Percentiles rank a stretch among this genome's conserved stretches.
phyloP scores from a whole-genome alignment of 306 rosid species.

The Vigna angularis region DNA sequence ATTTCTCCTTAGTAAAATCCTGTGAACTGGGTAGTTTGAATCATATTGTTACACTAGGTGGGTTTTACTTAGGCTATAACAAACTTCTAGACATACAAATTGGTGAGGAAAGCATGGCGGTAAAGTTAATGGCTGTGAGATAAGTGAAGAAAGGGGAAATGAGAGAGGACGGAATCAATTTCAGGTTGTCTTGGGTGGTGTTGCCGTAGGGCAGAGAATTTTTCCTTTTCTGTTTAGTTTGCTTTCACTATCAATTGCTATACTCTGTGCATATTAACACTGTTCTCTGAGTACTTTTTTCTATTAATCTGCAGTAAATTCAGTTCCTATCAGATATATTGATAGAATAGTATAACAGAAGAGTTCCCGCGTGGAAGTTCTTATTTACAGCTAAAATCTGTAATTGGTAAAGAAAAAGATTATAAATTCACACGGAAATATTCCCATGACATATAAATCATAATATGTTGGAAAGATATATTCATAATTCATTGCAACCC shows the following conservation, averaged over 20 bases:
- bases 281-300: background rate
- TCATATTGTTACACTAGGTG: slow-evolving; percentile 6
- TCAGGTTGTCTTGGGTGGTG: background rate
- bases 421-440: slow-evolving; percentile 4
- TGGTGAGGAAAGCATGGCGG: background rate
- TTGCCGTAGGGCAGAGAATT: background rate
- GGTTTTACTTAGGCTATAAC: background rate
- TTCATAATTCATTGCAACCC: slow-evolving; percentile 3
- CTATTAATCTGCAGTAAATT: background rate
- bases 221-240: slow-evolving; percentile 4
- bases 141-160: background rate
- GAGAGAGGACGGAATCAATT: background rate
- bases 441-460: background rate
- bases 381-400: slow-evolving; percentile 20
- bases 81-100: background rate
- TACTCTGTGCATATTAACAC: background rate
- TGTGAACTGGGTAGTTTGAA: background rate
- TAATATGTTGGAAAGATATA: slow-evolving; percentile 11
- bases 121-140: background rate
- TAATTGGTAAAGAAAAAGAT: background rate
- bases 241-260: background rate
- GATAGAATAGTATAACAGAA: slow-evolving; percentile 17
- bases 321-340: background rate
- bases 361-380: background rate
- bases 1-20: slow-evolving; percentile 17